Percentiles rank a stretch among this genome's conserved stretches.
These are phyloP conservation scores for Podaxis sp. DNA, from an alignment of 768 basidiomycete genomes.

Conservation along the genomic window DNA sequence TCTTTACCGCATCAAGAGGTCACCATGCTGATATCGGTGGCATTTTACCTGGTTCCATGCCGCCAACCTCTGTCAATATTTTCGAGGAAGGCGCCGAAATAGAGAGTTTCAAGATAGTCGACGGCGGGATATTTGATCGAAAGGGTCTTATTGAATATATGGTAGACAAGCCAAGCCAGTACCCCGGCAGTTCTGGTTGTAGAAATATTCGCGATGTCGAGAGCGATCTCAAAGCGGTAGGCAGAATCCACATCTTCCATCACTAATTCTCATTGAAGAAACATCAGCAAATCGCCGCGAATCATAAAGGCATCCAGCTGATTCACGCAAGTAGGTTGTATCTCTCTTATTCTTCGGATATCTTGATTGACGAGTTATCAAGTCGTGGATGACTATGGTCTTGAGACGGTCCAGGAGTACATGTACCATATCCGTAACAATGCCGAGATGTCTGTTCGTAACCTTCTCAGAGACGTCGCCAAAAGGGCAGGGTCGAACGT, in stretches of 20 bases:
- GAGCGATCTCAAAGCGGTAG: conserved; percentile 86
- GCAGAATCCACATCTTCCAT: conserved; percentile 24
- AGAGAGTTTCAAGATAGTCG: conserved; percentile 88
- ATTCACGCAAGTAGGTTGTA: conserved; percentile 67
- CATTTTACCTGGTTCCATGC: conserved; percentile 93
- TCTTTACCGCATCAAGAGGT: conserved; percentile 91
- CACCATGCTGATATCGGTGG: conserved; percentile 96
- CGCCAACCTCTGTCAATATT: conserved; percentile 86
- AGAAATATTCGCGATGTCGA: conserved; percentile 87
- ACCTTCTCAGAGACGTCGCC: conserved; percentile 74
- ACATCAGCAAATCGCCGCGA: conserved; percentile 86
- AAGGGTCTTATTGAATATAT: conserved; percentile 76
- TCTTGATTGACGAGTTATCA: conserved; percentile 12
- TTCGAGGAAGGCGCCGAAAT: conserved; percentile 95
- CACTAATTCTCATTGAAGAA: not conserved
- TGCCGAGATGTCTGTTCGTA: conserved; percentile 84
- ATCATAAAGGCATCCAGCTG: conserved; percentile 87
- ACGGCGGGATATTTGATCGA: conserved; percentile 76
- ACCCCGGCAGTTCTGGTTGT: conserved; percentile 86
- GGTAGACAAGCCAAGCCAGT: conserved; percentile 76
- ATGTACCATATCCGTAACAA: conserved; percentile 91
- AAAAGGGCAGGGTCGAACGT: conserved; percentile 64
- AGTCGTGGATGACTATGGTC: conserved; percentile 87
- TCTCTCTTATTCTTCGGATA: conserved; percentile 7
- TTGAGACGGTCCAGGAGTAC: conserved; percentile 88